A percentile compares a stretch with the other conserved stretches of the same genome.
These are phyloP conservation scores for Boletus insuetus DNA, from an alignment of 768 basidiomycete genomes.

Conservation along the genomic window DNA sequence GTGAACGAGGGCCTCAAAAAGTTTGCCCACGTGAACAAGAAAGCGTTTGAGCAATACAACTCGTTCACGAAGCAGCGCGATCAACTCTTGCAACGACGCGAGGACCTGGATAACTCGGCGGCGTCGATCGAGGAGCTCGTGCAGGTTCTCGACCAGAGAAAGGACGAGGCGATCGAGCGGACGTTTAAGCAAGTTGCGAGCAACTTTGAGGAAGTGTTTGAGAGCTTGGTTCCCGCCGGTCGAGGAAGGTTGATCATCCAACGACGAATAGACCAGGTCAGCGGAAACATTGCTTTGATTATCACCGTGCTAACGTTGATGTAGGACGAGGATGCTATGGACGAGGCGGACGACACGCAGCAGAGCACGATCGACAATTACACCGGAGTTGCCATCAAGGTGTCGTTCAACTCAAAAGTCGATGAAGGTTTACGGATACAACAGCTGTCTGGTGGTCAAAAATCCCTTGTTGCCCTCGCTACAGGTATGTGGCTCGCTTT, in stretches of 20 bases:
- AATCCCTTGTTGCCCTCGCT: slow-evolving; percentile 93
- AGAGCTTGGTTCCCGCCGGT: slow-evolving; percentile 92
- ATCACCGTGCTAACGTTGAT: neutral
- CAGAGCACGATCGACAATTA: slow-evolving; percentile 87
- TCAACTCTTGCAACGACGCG: slow-evolving; percentile 78
- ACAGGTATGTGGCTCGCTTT: slow-evolving; percentile 51
- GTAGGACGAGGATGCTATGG: slow-evolving; percentile 66
- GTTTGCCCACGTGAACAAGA: slow-evolving; percentile 98
- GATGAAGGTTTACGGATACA: slow-evolving; percentile 97
- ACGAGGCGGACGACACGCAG: slow-evolving; percentile 71
- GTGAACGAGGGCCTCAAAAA: slow-evolving; percentile 94
- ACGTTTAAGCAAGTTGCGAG: slow-evolving; percentile 98
- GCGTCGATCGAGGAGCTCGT: slow-evolving; percentile 90
- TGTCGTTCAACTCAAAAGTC: slow-evolving; percentile 98
- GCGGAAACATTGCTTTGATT: neutral
- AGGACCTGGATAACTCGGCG: slow-evolving; percentile 89
- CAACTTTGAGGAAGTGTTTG: slow-evolving; percentile 97
- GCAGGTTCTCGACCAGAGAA: slow-evolving; percentile 90
- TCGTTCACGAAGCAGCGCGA: slow-evolving; percentile 98
- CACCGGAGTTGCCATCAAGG: slow-evolving; percentile 95
- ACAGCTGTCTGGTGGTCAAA: slow-evolving; percentile 96
- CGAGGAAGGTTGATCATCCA: slow-evolving; percentile 91
- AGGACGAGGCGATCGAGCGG: slow-evolving; percentile 97
- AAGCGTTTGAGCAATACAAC: slow-evolving; percentile 97
- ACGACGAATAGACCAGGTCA: slow-evolving; percentile 79